Base-by-base conservation (phyloP, 164 flowering plant species). In the Annona squamosa region DNA sequence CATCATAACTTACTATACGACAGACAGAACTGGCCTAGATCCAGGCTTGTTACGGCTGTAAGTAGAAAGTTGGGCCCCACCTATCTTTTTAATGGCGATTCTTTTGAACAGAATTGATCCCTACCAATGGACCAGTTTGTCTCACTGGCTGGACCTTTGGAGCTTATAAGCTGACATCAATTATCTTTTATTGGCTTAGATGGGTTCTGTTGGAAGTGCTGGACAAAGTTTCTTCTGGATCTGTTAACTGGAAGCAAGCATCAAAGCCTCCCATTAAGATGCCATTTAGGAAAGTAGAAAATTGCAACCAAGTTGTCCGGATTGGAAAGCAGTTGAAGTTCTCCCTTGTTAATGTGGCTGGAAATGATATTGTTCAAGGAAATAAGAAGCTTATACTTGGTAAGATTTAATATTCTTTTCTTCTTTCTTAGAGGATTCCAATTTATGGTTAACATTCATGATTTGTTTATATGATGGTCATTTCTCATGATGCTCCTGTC, bases 281-380 rank as follows among this genome's bases (percentile, higher is more conserved):
- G 97, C 98, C 98, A 70, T 94, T 94, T 69, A 86, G 93, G 79
- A 94, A 94, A 85, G 97, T 94, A 43, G 98, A 94, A 80, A 94
- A 94, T 70, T 92, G 97, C 86, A 92, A 94, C 81, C 97, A 94
- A 82, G 94, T 87, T 67, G 81, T 94, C 72, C 76, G 73, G 81
- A 90, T 94, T 70, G 98, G 98, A 71, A 92, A 85, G 79, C 84
- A 86, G 68, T 72, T 92, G 82, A 92, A 83, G 57, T 87, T 92
- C 75, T 92, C 98, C 61, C 77, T 94, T 2, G 97, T 94, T 46
- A 91, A 91, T 82, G 90, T 92, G n/a, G 94, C 86, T 69, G 98
- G 98, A 69, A 90, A 89, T 82, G 97, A 94, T 77, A 79, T 94
- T 72, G 98, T 94, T 9, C 96, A 90, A 79, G 97, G 96, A 81